These are phyloP conservation scores for Tolypocladium tropicale DNA, from an alignment of 2,329 filamentous ascomycete genomes.

Conservation along the genomic window DNA sequence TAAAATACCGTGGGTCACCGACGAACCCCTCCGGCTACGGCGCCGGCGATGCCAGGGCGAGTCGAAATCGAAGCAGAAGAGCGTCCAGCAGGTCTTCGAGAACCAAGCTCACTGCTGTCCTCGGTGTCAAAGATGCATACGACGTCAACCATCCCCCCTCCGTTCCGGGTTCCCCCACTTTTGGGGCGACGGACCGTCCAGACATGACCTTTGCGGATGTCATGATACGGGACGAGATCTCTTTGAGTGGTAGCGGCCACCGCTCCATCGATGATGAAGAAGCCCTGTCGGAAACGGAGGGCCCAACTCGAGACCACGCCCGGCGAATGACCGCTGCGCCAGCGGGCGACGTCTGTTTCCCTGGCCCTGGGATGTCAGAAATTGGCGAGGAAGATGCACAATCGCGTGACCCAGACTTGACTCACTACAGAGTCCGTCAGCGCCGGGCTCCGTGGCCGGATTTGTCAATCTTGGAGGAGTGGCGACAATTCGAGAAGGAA, in stretches of 20 bases:
- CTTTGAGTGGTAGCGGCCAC: conserved; percentile 21
- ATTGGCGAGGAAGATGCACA: conserved; percentile 65
- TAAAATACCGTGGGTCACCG: conserved; percentile 11
- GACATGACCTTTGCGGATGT: conserved; percentile 56
- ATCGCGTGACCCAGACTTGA: conserved; percentile 29
- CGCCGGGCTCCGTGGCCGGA: conserved; percentile 77
- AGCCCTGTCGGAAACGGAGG: conserved; percentile 18
- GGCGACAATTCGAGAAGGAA: conserved; percentile 85
- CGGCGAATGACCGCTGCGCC: conserved; percentile 51
- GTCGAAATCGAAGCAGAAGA: conserved; percentile 29
- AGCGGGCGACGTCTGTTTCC: conserved; percentile 89
- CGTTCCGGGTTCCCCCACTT: conserved; percentile 49
- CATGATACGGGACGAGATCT: conserved; percentile 59
- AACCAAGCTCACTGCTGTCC: conserved; percentile 25
- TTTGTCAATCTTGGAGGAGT: conserved; percentile 72
- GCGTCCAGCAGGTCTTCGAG: conserved; percentile 43
- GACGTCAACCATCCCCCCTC: conserved; percentile 62
- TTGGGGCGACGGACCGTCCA: conserved; percentile 36
- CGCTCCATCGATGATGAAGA: conserved; percentile 19
- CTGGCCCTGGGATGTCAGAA: conserved; percentile 61
- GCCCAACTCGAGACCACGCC: conserved; percentile 12
- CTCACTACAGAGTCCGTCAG: conserved; percentile 35
- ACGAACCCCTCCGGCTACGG: conserved; percentile 28
- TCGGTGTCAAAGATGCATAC: conserved; percentile 34
- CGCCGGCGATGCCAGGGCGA: conserved; percentile 24